These are phyloP conservation scores for Buddleja alternifolia DNA, from an alignment of 257 asterid genomes.

Conservation along the genomic window DNA sequence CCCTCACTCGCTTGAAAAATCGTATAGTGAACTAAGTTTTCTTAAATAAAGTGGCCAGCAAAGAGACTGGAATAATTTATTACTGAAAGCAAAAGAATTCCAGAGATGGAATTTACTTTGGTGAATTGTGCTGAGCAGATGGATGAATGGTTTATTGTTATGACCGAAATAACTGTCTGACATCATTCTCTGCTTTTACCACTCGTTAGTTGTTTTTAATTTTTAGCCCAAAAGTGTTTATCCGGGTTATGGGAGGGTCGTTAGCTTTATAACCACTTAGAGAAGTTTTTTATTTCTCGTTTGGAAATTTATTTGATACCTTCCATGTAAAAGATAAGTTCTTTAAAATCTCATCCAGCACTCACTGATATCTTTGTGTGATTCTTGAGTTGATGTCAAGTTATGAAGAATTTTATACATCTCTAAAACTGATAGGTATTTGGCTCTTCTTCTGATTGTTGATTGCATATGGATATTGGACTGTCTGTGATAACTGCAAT, in stretches of 20 bases:
- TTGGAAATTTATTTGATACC: too few relatives aligned
- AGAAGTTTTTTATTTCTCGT: too few relatives aligned
- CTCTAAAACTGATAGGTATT: not conserved
- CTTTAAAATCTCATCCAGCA: too few relatives aligned
- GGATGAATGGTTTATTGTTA: not conserved
- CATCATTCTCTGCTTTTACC: not conserved
- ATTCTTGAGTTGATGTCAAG: too few relatives aligned
- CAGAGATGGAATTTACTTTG: not conserved
- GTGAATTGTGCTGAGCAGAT: not conserved
- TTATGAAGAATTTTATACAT: not conserved
- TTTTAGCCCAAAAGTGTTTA: not conserved
- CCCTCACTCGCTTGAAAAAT: not conserved
- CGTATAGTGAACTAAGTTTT: not conserved
- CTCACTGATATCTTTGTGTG: too few relatives aligned
- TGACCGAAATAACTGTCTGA: not conserved
- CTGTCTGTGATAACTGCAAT: not conserved
- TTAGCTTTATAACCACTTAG: not conserved
- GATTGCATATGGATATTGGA: not conserved
- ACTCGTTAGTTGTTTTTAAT: not conserved
- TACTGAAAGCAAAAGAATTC: not conserved
- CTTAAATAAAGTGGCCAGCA: not conserved
- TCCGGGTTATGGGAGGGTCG: not conserved
- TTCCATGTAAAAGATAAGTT: too few relatives aligned
- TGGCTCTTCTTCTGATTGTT: not conserved
- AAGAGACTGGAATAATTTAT: not conserved